Percentiles rank a stretch among this genome's conserved stretches.
Evolutionary conservation across 225 moss, liverwort and hornwort species (phyloP).

Genomic region (Anthoceros angustus): DNA sequence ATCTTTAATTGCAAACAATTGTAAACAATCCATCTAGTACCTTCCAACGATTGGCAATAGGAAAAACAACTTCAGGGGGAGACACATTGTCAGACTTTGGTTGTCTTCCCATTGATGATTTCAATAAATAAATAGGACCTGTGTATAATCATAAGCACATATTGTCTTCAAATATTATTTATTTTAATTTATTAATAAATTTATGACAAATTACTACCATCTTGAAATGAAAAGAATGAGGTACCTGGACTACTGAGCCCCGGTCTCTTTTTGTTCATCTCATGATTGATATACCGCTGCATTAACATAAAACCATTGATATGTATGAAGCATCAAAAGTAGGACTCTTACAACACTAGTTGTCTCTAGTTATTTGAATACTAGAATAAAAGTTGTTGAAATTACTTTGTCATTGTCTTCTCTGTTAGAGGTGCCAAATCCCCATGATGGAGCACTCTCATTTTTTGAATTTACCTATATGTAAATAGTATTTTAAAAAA

Average conservation of each 20-base stretch:
- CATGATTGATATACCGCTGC: conserved; percentile 4
- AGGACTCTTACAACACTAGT: background rate
- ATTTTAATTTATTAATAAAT: background rate
- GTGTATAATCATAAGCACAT: background rate
- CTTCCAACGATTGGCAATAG: conserved; percentile 23
- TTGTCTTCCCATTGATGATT: conserved; percentile 31
- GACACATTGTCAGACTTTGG: conserved; percentile 27
- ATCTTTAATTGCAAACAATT: background rate
- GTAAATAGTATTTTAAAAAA: background rate
- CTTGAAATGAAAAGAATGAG: background rate
- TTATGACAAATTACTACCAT: background rate
- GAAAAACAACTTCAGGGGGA: conserved; percentile 25
- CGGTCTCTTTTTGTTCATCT: background rate
- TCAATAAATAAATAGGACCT: conserved; percentile 30
- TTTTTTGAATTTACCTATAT: background rate
- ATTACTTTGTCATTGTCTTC: background rate
- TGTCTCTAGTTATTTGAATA: background rate
- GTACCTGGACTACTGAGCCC: background rate
- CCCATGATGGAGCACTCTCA: conserved; percentile 1
- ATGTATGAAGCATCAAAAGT: background rate
- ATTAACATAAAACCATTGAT: background rate
- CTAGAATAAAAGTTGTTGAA: background rate
- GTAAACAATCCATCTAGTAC: conserved; percentile 11
- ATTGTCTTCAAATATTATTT: background rate
- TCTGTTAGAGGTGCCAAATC: conserved; percentile 2